Conservation (phyloP, 2,329 filamentous ascomycete genomes). For the Gremmenia infestans region DNA sequence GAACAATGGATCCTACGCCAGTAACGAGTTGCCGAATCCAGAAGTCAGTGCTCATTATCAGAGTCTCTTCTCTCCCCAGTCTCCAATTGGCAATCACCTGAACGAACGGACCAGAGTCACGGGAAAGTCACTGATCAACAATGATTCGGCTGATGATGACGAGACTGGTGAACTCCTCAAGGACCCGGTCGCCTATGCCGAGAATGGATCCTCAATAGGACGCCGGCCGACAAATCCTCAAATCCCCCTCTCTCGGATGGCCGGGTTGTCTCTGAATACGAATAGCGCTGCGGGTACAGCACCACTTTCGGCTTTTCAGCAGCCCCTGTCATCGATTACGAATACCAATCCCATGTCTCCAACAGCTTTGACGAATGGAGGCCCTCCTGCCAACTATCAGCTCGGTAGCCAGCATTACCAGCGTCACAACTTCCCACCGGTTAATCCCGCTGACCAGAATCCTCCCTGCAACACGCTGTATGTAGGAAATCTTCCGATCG, state of each 20-base stretch:
- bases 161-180: conserved; percentile 69
- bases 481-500: conserved; percentile 90
- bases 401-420: conserved; percentile 52
- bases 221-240: conserved; percentile 69
- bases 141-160: conserved; percentile 63
- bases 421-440: conserved; percentile 70
- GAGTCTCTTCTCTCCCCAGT: conserved; percentile 66
- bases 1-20: conserved; percentile 48
- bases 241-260: conserved; percentile 64
- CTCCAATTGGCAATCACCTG: conserved; percentile 66
- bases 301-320: conserved; percentile 22
- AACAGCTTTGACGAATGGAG: conserved; percentile 42
- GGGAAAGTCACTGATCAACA: conserved; percentile 70
- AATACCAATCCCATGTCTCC: conserved; percentile 49
- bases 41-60: conserved; percentile 51
- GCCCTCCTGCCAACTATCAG: conserved; percentile 46
- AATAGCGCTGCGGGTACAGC: conserved; percentile 39
- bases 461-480: conserved; percentile 97
- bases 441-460: conserved; percentile 93
- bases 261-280: conserved; percentile 68
- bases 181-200: conserved; percentile 67
- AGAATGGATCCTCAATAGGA: conserved; percentile 54
- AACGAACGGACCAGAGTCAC: conserved; percentile 54
- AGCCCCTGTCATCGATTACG: conserved; percentile 28
- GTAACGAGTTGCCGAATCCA: conserved; percentile 54